Base-by-base conservation (phyloP, 305 asterid species). In the Fraxinus sp. region DNA sequence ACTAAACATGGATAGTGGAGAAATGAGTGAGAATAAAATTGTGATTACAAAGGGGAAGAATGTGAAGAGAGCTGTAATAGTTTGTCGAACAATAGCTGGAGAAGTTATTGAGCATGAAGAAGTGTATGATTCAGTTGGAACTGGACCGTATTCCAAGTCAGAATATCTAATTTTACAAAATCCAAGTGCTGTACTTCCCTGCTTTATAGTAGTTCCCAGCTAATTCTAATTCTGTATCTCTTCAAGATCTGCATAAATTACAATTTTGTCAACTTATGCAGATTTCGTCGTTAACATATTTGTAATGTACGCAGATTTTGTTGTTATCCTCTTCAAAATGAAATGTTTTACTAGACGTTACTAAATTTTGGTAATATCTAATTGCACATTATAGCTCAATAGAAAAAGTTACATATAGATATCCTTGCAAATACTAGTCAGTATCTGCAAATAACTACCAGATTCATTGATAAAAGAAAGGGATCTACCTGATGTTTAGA, bases 31-130 rank as follows among this genome's bases (percentile, higher is more conserved):
- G 82, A 79, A 70, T 1, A 36, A 10, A 18, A 35, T 14, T 20
- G 73, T 7, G 1, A 1, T 80, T 74, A 16, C 32, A 10, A 35
- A 74, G 85, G 64, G 79, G 20, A 74, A 33, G 68, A 79, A 82
- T 22, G 80, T 68, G 9, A 74, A 77, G 82, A 82, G 55, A 39
- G 88, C 85, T 0, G 84, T 78, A 2, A 84, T 86, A 24, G 41
- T 86, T 28, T 88, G 89, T 78, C 81, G 90, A 28, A 80, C 82
- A 3, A 88, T 86, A 18, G 85, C 86, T 22, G 89, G 86, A 26
- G 24, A 79, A 74, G 37, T 84, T 10, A 43, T 18, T 14, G 84
- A 20, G 20, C 41, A 11, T 52, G 32, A 41, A 59, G 80, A 72
- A 55, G 76, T 52, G 77, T 64, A 75, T 68, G 88, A 83, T 30